A percentile compares a stretch with the other conserved stretches of the same genome.
Evolutionary conservation across 2,329 filamentous ascomycete species (phyloP).

Genomic region (Fusarium piperis): DNA sequence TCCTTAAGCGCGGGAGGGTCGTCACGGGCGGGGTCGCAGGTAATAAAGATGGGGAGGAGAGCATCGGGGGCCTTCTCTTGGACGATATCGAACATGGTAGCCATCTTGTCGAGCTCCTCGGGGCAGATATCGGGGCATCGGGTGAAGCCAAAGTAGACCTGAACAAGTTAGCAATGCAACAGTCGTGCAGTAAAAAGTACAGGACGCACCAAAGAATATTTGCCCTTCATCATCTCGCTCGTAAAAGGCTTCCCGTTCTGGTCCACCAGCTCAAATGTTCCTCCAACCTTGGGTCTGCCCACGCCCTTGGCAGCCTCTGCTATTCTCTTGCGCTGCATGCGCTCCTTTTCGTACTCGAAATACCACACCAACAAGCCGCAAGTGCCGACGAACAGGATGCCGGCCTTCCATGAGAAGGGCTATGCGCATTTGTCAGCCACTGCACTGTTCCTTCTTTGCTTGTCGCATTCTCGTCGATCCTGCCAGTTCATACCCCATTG

Average conservation of each 20-base stretch:
- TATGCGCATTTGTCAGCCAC: constrained; percentile 50
- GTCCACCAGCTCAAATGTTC: constrained; percentile 83
- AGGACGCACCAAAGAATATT: constrained; percentile 76
- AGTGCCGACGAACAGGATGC: constrained; percentile 82
- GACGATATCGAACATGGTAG: constrained; percentile 85
- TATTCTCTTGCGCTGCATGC: constrained; percentile 88
- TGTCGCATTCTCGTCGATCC: not conserved
- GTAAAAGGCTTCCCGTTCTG: constrained; percentile 82
- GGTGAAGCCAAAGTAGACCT: constrained; percentile 98
- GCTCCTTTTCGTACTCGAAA: constrained; percentile 91
- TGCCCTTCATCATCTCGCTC: constrained; percentile 84
- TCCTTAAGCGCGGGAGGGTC: constrained; percentile 83
- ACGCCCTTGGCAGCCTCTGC: constrained; percentile 94
- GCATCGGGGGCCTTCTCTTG: constrained; percentile 60
- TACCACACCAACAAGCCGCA: constrained; percentile 85
- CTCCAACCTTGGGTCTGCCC: constrained; percentile 92
- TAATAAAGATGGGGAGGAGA: constrained; percentile 88
- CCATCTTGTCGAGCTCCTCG: constrained; percentile 99
- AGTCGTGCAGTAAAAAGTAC: too few species aligned
- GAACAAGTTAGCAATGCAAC: constrained; percentile 19
- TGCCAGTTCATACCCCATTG: constrained; percentile 58
- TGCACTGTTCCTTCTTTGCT: not conserved
- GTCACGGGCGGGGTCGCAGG: constrained; percentile 93
- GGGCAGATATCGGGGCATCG: constrained; percentile 99
- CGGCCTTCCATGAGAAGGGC: constrained; percentile 95